Base-by-base conservation (phyloP, 2,329 filamentous ascomycete species). In the Epichloe bromicola region DNA sequence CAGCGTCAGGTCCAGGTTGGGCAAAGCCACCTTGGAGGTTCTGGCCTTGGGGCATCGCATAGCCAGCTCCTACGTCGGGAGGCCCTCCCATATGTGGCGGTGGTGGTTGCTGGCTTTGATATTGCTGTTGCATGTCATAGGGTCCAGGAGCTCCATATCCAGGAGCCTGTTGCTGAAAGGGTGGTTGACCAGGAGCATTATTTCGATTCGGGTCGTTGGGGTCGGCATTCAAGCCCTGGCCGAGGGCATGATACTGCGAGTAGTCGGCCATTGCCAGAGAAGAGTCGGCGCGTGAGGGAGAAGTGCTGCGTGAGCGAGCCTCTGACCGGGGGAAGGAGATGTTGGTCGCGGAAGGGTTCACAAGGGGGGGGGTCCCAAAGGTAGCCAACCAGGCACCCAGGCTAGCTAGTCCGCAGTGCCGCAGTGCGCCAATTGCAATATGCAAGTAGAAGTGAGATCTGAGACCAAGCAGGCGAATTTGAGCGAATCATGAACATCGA, bases 241-340 rank as follows among this genome's bases (percentile, higher is more conserved):
- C 78, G 49, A 79, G 70, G 60, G 74, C 67, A 59, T 80, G 75
- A 59, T 76, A 80, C 64, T 74, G 73, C 54, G 71, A 65, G 61
- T 77, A 74, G 57, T 79, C 75, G 60, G 74, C 72, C 76, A 80
- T 80, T 80, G 57, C 57, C 64, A 56, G 51, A 34, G 12, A 10
- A 23, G 33, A 14, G 41, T 48, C 14, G 51, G 26, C 48, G 30
- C n/a, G 37, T 23, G 30, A 39, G 37, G 19, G 49, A 37, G 23
- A 46, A 41, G 26, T 42, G n/a, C 44, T 44, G 17, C 42, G 46
- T 48, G 41, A 46, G 47, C 51, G 42, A 46, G 46, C 33, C 46
- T 49, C 46, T 26, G 43, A 30, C 46, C 46, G 46, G 46, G 51
- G 20, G 34, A 40, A 39, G 33, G 48, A 39, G 48, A 44, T 45